Evolutionary conservation across 2,329 filamentous ascomycete genomes (phyloP).

Genomic region (Bipolaris gigantea): DNA sequence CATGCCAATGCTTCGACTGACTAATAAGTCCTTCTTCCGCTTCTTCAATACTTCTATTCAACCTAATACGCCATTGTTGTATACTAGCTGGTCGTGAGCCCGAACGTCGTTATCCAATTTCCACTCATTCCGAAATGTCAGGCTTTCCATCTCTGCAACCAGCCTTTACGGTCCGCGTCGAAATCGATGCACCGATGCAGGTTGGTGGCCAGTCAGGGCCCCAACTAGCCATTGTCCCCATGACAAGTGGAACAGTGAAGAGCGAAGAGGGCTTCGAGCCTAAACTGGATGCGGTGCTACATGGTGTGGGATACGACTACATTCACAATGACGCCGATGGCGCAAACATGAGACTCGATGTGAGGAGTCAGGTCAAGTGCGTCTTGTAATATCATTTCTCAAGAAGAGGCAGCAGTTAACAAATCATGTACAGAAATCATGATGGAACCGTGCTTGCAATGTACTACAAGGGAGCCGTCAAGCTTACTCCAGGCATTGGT

Average conservation of each 20-base stretch:
- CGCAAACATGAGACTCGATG: constrained; percentile 34
- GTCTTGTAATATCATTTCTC: neutral
- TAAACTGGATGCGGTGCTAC: constrained; percentile 31
- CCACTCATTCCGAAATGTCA: constrained; percentile 13
- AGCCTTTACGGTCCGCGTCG: constrained; percentile 36
- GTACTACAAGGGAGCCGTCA: constrained; percentile 40
- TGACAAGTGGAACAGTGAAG: constrained; percentile 37
- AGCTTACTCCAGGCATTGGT: constrained; percentile 27
- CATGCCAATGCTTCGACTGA: neutral
- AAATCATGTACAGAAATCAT: constrained; percentile 12
- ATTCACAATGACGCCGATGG: constrained; percentile 35
- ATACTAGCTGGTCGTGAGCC: neutral
- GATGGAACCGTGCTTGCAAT: constrained; percentile 34
- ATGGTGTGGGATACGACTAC: constrained; percentile 39
- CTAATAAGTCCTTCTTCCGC: neutral
- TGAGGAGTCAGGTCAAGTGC: constrained; percentile 33
- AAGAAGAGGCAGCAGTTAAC: neutral
- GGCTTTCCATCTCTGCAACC: constrained; percentile 36
- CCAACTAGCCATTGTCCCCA: constrained; percentile 32
- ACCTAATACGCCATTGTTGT: neutral
- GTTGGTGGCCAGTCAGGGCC: constrained; percentile 30
- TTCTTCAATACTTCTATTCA: neutral
- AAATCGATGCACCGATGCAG: constrained; percentile 31
- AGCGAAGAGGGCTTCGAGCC: constrained; percentile 36
- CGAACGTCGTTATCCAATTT: neutral